These are phyloP conservation scores for Penicillium simplicissimum DNA, from an alignment of 495 filamentous ascomycete genomes.

Conservation along the genomic window DNA sequence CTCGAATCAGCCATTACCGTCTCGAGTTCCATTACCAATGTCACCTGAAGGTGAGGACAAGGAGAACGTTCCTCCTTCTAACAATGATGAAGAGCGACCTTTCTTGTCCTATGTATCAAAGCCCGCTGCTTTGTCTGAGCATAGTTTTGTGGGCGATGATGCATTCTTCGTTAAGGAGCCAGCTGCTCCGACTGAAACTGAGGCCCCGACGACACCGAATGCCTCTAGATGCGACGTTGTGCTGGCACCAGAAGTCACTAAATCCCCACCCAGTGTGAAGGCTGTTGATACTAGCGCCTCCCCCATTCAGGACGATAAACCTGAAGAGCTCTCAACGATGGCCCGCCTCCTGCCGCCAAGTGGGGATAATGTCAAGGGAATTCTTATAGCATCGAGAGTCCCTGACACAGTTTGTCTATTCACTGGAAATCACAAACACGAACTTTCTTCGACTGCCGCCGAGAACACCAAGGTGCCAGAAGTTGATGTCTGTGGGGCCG, in stretches of 20 bases:
- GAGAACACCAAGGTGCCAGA: background rate
- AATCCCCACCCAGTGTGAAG: background rate
- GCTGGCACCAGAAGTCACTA: background rate
- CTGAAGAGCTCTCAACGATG: background rate
- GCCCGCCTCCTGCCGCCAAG: background rate
- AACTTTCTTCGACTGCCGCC: background rate
- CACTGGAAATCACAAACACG: background rate
- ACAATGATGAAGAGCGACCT: conserved; percentile 5
- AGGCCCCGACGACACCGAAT: background rate
- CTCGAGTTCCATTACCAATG: conserved; percentile 10
- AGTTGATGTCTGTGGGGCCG: background rate
- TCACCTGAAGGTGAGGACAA: conserved; percentile 18
- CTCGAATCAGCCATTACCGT: conserved; percentile 5
- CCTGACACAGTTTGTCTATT: background rate
- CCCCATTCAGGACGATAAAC: background rate
- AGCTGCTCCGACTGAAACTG: background rate
- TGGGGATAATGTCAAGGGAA: background rate
- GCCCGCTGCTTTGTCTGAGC: conserved; percentile 14
- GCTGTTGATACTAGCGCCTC: background rate
- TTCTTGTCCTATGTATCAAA: conserved; percentile 2
- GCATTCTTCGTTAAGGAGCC: conserved; percentile 6
- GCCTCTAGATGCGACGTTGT: background rate
- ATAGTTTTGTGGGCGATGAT: conserved; percentile 1
- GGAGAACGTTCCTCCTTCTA: conserved; percentile 25
- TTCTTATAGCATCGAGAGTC: background rate